phyloP scores from a whole-genome alignment of 1,284 basidiomycete species.

The Austroboletus rostrupii region DNA sequence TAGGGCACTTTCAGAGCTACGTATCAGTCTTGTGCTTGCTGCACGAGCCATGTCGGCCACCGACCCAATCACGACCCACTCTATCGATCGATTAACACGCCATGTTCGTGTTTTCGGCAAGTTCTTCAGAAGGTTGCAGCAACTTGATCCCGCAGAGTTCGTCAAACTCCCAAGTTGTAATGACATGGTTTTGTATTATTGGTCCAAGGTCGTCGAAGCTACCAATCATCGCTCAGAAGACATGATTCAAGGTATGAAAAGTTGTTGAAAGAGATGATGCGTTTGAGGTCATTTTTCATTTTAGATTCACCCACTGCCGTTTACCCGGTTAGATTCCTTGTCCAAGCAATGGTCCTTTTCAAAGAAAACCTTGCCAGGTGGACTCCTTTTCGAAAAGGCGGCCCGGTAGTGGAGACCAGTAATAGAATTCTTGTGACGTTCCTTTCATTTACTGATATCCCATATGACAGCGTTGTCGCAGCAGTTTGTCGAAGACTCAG shows the following conservation, averaged over 20 bases:
- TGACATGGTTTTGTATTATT: constrained; percentile 71
- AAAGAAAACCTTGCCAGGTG: constrained; percentile 78
- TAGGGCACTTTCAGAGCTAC: constrained; percentile 48
- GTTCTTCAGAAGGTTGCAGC: constrained; percentile 70
- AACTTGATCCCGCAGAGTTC: constrained; percentile 56
- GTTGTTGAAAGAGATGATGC: background rate
- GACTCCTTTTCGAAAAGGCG: constrained; percentile 59
- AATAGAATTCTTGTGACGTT: constrained; percentile 13
- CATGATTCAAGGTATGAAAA: constrained; percentile 50
- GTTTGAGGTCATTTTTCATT: constrained; percentile 19
- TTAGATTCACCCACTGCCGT: constrained; percentile 47
- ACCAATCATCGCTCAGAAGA: constrained; percentile 46
- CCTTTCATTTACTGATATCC: constrained; percentile 15
- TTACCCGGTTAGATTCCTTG: constrained; percentile 76
- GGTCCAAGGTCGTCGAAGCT: constrained; percentile 71
- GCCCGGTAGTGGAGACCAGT: constrained; percentile 59
- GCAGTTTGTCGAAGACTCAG: constrained; percentile 75
- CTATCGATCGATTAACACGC: constrained; percentile 55
- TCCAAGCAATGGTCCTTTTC: constrained; percentile 85
- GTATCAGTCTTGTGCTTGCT: constrained; percentile 38
- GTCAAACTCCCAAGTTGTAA: constrained; percentile 59
- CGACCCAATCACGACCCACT: constrained; percentile 33
- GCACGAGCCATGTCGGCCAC: constrained; percentile 23
- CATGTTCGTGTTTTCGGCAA: constrained; percentile 72
- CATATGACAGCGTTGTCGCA: constrained; percentile 57